phyloP scores from a whole-genome alignment of 371 early-diverging fungal species.

The Blakeslea trispora region DNA sequence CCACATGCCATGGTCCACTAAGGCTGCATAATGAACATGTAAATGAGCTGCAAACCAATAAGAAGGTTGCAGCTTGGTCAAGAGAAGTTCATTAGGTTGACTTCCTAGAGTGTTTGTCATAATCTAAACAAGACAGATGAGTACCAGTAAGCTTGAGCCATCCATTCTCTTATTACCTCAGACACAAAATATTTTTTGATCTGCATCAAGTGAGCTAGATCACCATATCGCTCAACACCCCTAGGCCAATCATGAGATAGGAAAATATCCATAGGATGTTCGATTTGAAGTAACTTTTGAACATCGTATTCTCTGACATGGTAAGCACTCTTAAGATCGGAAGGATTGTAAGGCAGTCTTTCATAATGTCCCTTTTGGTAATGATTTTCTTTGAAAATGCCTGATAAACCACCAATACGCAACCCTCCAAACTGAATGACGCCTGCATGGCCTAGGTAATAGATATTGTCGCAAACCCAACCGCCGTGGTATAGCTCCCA shows the following conservation, averaged over 20 bases:
- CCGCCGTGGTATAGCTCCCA: constrained; percentile 96
- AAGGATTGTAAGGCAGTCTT: constrained; percentile 66
- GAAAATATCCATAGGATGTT: constrained; percentile 80
- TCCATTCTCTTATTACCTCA: constrained; percentile 57
- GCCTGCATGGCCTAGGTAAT: constrained; percentile 86
- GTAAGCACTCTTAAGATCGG: constrained; percentile 70
- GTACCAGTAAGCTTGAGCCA: too few species aligned
- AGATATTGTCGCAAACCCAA: constrained; percentile 95
- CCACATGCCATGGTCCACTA: constrained; percentile 56
- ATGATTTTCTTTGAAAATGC: constrained; percentile 83
- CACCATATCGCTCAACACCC: constrained; percentile 81
- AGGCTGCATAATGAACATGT: constrained; percentile 88
- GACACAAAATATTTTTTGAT: constrained; percentile 69
- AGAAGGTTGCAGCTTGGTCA: constrained; percentile 73
- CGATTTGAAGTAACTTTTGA: constrained; percentile 67
- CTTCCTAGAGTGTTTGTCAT: constrained; percentile 75
- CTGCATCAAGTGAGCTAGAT: constrained; percentile 60
- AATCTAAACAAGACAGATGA: too few species aligned
- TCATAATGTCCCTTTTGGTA: constrained; percentile 84
- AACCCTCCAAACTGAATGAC: constrained; percentile 86
- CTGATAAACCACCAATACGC: constrained; percentile 91
- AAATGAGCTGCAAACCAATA: constrained; percentile 95
- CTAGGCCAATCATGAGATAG: constrained; percentile 98
- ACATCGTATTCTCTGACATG: constrained; percentile 88
- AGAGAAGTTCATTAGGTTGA: constrained; percentile 62